These are phyloP conservation scores for Pilatotrama ljubarskyi DNA, from an alignment of 768 basidiomycete genomes.

Conservation along the genomic window DNA sequence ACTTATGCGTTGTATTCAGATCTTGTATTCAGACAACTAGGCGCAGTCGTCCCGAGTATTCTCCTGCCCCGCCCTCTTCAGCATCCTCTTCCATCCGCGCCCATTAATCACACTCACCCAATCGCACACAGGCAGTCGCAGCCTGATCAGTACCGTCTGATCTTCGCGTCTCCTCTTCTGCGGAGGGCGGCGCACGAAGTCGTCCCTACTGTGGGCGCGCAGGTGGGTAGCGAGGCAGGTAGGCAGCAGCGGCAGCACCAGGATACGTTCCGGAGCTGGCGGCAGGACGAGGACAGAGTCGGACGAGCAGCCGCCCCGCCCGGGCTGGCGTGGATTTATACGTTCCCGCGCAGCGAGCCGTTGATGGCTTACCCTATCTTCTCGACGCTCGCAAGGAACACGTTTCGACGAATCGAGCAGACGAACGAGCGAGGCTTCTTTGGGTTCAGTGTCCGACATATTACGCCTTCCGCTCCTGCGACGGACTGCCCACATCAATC, in stretches of 20 bases:
- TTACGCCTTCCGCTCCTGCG: background rate
- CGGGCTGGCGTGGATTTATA: conserved; percentile 12
- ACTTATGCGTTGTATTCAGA: background rate
- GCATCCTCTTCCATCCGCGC: background rate
- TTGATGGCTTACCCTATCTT: conserved; percentile 20
- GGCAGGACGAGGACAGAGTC: background rate
- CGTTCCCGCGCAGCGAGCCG: background rate
- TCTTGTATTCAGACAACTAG: background rate
- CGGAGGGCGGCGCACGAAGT: conserved; percentile 3
- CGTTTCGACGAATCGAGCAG: no score
- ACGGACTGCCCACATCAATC: conserved; percentile 23
- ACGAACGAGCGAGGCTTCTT: background rate
- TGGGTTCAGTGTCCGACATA: conserved; percentile 25
- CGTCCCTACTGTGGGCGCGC: conserved; percentile 1
- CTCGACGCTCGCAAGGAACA: conserved; percentile 15
- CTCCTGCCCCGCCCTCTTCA: conserved; percentile 4
- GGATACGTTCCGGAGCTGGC: background rate
- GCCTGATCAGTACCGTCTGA: background rate
- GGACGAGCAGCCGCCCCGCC: background rate
- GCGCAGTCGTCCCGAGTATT: conserved; percentile 11
- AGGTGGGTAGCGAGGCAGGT: background rate
- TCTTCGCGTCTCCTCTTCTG: background rate
- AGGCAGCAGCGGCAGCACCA: no score
- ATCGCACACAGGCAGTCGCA: background rate
- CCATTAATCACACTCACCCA: conserved; percentile 17